Evolutionary conservation across 768 basidiomycete species (phyloP), one percentile per base, ranked within the genome.

Genomic region (Ramaria rubella): DNA sequence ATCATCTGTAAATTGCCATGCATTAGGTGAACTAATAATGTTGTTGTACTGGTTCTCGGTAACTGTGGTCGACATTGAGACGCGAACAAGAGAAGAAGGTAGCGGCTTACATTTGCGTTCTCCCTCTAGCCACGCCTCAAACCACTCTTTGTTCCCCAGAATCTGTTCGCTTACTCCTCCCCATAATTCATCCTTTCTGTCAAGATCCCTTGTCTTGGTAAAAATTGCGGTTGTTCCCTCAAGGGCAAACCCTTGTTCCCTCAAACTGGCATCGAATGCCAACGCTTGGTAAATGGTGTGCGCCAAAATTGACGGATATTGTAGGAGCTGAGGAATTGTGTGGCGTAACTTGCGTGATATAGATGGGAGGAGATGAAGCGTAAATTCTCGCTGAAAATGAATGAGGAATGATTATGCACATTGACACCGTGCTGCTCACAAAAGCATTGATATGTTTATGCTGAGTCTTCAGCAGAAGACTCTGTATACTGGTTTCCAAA

Each of bases 281-380:
- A 98, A 73, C 0, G 94, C 82, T 68, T 98, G 92, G 67, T 95
- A 95, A 48, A 98, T 87, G 1, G 94, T 97, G 65, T 99, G 95
- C 1, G 96, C 96, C 6, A 99, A 75, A 21, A 98, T 71, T 0
- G 93, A 82, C 0, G 96, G 90, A 61, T 86, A 83, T 2, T 81
- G 71, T 4, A 98, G 72, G 11, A 98, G 70, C 19, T 78, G 67
- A 0, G 93, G 89, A 33, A 94, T 74, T 0, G 89, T 85, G 44
- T 80, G 82, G 40, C 75, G 78, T 12, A 98, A 74, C 63, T 97
- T 92, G 29, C 83, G 78, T 6, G 84, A 74, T 3, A 94, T 75
- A 6, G 94, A 70, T 0, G 91, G 90, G 27, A 95, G 72, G 23
- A 97, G 81, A 26, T 90, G 77, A 7, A 79, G 69, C 2, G 82